Evolutionary conservation across 129 eudicot genomes (phyloP).

Genomic region (Tanacetum coccineum): DNA sequence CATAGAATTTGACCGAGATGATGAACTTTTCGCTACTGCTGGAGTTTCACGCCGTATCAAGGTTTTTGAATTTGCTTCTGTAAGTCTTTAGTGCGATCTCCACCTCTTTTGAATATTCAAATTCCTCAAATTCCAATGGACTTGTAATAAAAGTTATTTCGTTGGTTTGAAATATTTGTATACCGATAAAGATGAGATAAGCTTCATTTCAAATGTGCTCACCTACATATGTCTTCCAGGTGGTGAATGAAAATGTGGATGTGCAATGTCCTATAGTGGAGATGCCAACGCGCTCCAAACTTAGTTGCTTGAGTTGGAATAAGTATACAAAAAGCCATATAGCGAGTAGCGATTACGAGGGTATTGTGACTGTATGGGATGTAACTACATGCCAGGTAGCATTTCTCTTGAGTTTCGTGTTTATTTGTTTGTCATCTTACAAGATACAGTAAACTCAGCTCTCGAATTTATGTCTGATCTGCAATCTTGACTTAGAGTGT

Average conservation of each 20-base stretch:
- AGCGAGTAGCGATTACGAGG: slow-evolving; percentile 97
- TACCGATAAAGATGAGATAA: too few relatives aligned
- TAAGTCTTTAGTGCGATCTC: slow-evolving; percentile 33
- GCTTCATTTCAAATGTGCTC: slow-evolving; percentile 10
- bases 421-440: too few relatives aligned
- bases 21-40: slow-evolving; percentile 95
- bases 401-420: neutral
- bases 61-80: slow-evolving; percentile 86
- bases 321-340: slow-evolving; percentile 78
- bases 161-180: neutral
- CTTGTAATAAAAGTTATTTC: neutral
- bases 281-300: slow-evolving; percentile 77
- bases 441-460: slow-evolving; percentile 13
- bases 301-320: slow-evolving; percentile 97
- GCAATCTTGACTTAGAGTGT: slow-evolving; percentile 54
- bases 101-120: slow-evolving; percentile 1
- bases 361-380: slow-evolving; percentile 98
- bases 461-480: neutral
- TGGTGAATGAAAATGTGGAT: slow-evolving; percentile 78
- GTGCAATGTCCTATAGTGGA: slow-evolving; percentile 90
- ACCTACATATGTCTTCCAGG: slow-evolving; percentile 43
- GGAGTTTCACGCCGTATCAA: slow-evolving; percentile 93
- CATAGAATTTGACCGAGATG: slow-evolving; percentile 95
- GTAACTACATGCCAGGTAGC: slow-evolving; percentile 86
- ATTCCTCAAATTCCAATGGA: neutral